Base-by-base conservation (phyloP, 768 basidiomycete genomes). In the Cubamyces lactineus region DNA sequence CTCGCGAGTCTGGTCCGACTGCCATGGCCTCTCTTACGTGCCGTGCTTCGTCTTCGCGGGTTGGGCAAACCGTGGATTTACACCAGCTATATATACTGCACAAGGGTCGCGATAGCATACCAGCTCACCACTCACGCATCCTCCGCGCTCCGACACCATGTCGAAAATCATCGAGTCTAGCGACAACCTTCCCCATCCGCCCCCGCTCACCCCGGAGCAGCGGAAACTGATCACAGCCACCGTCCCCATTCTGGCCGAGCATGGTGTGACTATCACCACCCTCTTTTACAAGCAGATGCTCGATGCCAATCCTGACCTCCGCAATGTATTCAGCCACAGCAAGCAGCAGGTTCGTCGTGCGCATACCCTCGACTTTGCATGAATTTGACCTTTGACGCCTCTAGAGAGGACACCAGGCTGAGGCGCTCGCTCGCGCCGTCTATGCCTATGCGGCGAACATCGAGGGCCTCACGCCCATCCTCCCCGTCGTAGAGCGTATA, bases 231-330 rank as follows among this genome's bases (percentile, higher is more conserved):
- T 70, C 50, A 57, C 62, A 43, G 49, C 60, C 12, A 67, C 67
- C 17, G 67, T 61, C 9, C 66, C 67, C 42, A 43, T 70, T 2
- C 66, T 70, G 21, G 67, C 57, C 17, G 57, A 64, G 24, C 67
- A 70, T 39, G 69, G 69, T n/a, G 50, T 46, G 0, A 62, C 57
- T 13, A 68, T 70, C 62, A 67, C 69, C 1, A 57, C 26, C 6
- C 67, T 48, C 16, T 68, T 70, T 52, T 70, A 70, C 58, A 65
- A 65, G 52, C 54, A 64, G 53, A 68, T 70, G 67, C 57, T 70
- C 19, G 62, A 61, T 3, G 61, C 54, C 9, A 34, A 68, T 28
- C 66, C 69, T 24, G 62, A 63, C 8, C 64, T 70, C n/a, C 38
- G 59, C 30, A 66, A 68, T 49, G 50, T 68, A 28, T 70, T 70